Base-by-base conservation (phyloP, 495 filamentous ascomycete genomes). In the Tetracladium setigerum region DNA sequence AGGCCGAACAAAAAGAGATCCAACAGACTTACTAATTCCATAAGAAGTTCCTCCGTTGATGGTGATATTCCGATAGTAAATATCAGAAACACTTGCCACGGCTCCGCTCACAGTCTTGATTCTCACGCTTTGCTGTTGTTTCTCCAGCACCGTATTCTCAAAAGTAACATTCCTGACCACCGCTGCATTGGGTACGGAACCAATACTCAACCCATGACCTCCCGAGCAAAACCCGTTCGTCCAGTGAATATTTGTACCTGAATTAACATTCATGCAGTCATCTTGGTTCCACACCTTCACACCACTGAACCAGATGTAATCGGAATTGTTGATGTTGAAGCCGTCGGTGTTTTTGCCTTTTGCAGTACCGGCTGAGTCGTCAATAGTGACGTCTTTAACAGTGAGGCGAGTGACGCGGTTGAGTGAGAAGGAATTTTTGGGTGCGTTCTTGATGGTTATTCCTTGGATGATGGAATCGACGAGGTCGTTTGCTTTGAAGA, bases 161-260 rank as follows among this genome's bases (percentile, higher is more conserved):
- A 81, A 70, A 27, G 64, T 71, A 14, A 82, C 74, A 47, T 67
- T 71, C 31, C 65, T 53, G 49, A 81, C 77, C 30, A 55, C 69
- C 19, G 47, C 49, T 15, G 73, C 71, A 10, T 70, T 72, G 37
- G 77, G 77, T 32, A 83, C 72, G 24, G 73, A 78, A 33, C 79
- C 79, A 48, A 83, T 80, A 36, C 71, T 76, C 33, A 81, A 61
- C 13, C 78, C 78, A 59, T 82, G 78, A 15, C 78, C 77, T 8
- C 77, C 77, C 34, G 63, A 69, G 63, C 73, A 59, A 40, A 54
- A 56, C 14, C 67, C 71, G 11, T 68, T 65, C 9, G 64, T 68
- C 34, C 65, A 62, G 22, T 47, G 53, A 31, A 67, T 61, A 44
- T 65, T 60, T 10, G 57, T 64, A 36, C 75, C 75, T 5, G 67